phyloP scores from a whole-genome alignment of 805 yeast genomes.

The Kluyveromyces aestuarii region DNA sequence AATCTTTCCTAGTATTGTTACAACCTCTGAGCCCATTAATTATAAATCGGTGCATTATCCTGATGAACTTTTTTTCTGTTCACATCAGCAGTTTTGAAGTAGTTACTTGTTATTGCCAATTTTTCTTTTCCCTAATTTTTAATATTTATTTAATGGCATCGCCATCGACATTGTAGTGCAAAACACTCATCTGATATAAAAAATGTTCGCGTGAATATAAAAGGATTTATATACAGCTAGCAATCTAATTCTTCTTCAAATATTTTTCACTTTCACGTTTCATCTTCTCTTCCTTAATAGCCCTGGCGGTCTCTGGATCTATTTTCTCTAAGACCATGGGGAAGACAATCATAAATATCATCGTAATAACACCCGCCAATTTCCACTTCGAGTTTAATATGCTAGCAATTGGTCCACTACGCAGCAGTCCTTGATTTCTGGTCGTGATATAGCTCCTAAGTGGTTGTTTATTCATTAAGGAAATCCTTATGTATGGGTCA shows the following conservation, averaged over 20 bases:
- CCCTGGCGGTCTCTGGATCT: conserved; percentile 33
- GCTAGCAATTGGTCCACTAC: conserved; percentile 31
- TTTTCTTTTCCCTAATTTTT: background rate
- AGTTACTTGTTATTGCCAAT: background rate
- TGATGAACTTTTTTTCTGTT: background rate
- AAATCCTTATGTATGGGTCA: conserved; percentile 16
- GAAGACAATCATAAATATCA: conserved; percentile 17
- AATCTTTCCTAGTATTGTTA: background rate
- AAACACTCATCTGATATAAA: too few relatives aligned
- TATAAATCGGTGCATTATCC: background rate
- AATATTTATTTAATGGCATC: too few relatives aligned
- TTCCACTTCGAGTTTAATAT: conserved; percentile 32
- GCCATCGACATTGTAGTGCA: too few relatives aligned
- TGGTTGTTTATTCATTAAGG: conserved; percentile 23
- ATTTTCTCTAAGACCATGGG: conserved; percentile 32
- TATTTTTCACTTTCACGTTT: conserved; percentile 20
- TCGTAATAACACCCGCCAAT: conserved; percentile 24
- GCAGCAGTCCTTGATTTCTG: conserved; percentile 27
- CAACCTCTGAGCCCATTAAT: background rate
- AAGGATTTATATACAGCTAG: too few relatives aligned
- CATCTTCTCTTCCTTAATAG: conserved; percentile 25
- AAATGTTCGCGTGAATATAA: too few relatives aligned
- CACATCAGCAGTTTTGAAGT: too few relatives aligned
- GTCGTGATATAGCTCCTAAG: conserved; percentile 26
- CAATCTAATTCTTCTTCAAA: background rate